Evolutionary conservation across 2,329 filamentous ascomycete species (phyloP).

Genomic region (Celoporthe dispersa): DNA sequence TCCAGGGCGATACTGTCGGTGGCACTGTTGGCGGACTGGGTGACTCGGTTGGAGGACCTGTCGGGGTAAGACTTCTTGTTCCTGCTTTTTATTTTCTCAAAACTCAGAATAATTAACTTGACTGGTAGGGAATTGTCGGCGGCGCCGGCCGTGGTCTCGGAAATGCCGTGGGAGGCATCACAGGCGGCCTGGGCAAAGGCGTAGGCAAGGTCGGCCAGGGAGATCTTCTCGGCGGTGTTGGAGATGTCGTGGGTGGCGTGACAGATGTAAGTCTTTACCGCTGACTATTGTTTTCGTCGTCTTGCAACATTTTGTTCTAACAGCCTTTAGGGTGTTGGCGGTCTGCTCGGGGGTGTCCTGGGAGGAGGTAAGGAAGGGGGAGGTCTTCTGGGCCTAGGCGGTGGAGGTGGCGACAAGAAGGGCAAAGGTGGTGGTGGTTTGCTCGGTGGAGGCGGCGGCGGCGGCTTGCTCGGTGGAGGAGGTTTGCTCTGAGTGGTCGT

Average conservation of each 20-base stretch:
- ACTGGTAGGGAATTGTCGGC: slow-evolving; percentile 21
- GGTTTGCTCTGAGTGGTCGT: background rate
- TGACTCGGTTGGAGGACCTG: slow-evolving; percentile 25
- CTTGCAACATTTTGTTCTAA: background rate
- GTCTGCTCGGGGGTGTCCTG: slow-evolving; percentile 27
- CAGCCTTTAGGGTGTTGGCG: slow-evolving; percentile 19
- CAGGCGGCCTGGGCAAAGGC: slow-evolving; percentile 27
- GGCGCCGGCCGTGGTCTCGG: slow-evolving; percentile 26
- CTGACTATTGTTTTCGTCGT: background rate
- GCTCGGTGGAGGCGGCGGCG: slow-evolving; percentile 18
- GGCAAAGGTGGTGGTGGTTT: slow-evolving; percentile 22
- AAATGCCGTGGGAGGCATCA: slow-evolving; percentile 27
- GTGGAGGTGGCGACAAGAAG: slow-evolving; percentile 22
- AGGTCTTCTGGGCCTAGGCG: slow-evolving; percentile 21
- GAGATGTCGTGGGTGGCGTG: slow-evolving; percentile 29
- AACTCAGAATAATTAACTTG: background rate
- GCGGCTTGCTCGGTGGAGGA: slow-evolving; percentile 24
- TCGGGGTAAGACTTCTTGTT: slow-evolving; percentile 13
- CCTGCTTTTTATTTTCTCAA: background rate
- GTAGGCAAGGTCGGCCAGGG: slow-evolving; percentile 29
- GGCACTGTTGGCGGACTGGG: slow-evolving; percentile 28
- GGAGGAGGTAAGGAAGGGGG: slow-evolving; percentile 23
- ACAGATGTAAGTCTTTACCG: slow-evolving; percentile 11
- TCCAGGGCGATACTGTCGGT: slow-evolving; percentile 27
- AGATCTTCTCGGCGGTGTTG: slow-evolving; percentile 26